These are phyloP conservation scores for Collybia sordida DNA, from an alignment of 768 basidiomycete species.

Conservation along the genomic window DNA sequence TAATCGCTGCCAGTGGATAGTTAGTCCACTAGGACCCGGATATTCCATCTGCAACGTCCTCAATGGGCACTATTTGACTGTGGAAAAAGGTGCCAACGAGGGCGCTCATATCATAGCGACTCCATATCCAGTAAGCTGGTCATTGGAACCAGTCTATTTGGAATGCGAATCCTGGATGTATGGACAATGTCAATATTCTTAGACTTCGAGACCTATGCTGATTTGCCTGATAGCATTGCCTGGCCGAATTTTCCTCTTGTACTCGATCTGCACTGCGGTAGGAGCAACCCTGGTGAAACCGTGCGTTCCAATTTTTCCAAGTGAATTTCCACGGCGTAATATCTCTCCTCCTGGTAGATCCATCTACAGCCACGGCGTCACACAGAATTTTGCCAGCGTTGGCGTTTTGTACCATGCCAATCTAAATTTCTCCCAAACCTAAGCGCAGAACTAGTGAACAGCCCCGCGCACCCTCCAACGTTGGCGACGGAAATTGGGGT, in stretches of 20 bases:
- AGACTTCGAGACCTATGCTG: background rate
- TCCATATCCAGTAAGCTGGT: constrained; percentile 32
- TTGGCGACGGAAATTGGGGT: too few relatives aligned
- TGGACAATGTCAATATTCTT: background rate
- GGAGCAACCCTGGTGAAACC: constrained; percentile 1
- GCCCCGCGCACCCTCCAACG: too few relatives aligned
- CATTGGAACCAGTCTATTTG: constrained; percentile 17
- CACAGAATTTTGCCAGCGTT: constrained; percentile 14
- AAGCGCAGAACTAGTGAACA: too few relatives aligned
- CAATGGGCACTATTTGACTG: constrained; percentile 25
- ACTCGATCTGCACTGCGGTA: constrained; percentile 12
- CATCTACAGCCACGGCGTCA: constrained; percentile 16
- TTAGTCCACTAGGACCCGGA: constrained; percentile 26
- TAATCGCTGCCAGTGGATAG: constrained; percentile 24
- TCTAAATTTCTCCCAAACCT: background rate
- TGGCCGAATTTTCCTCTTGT: constrained; percentile 23
- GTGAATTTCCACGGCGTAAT: background rate
- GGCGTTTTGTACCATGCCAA: constrained; percentile 17
- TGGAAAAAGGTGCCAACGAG: constrained; percentile 19
- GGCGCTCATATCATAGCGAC: constrained; percentile 19
- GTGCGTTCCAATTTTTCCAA: background rate
- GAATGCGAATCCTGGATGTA: constrained; percentile 22
- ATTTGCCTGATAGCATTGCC: constrained; percentile 15
- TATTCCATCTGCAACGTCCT: constrained; percentile 27
- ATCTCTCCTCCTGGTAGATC: constrained; percentile 9